phyloP scores from a whole-genome alignment of 257 asterid species.

The Solanum ahanhuiri region DNA sequence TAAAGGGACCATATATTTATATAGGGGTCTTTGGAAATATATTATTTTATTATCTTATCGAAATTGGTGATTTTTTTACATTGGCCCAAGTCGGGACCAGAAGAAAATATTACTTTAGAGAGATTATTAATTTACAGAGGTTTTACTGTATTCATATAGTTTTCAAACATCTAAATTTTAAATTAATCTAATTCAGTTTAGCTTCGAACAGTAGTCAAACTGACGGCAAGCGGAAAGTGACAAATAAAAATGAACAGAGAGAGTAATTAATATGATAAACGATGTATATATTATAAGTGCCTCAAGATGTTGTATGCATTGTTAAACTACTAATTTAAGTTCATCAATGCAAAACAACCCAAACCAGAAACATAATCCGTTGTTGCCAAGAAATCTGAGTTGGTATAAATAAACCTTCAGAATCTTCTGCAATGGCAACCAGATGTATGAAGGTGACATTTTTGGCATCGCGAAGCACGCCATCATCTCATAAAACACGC shows the following conservation, averaged over 20 bases:
- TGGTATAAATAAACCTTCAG: neutral
- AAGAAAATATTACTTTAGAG: no score
- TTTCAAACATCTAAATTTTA: neutral
- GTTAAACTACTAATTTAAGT: neutral
- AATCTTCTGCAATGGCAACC: neutral
- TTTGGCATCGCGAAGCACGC: neutral
- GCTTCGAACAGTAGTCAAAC: neutral
- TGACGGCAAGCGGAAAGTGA: fast-evolving
- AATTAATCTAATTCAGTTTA: neutral
- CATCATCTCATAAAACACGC: neutral
- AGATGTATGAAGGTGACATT: neutral
- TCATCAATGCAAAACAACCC: neutral
- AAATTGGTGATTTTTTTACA: no score
- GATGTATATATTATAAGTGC: neutral
- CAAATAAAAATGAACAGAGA: fast-evolving
- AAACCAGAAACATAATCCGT: neutral
- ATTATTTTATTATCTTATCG: no score
- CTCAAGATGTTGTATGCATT: neutral
- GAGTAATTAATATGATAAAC: neutral
- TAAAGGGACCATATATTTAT: no score
- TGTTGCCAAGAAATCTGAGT: neutral
- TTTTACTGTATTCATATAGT: no score
- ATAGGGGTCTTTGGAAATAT: no score
- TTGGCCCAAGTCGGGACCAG: no score
- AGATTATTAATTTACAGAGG: no score